These are phyloP conservation scores for Colletotrichum sansevieriae DNA, from an alignment of 2,329 filamentous ascomycete species.

Conservation along the genomic window DNA sequence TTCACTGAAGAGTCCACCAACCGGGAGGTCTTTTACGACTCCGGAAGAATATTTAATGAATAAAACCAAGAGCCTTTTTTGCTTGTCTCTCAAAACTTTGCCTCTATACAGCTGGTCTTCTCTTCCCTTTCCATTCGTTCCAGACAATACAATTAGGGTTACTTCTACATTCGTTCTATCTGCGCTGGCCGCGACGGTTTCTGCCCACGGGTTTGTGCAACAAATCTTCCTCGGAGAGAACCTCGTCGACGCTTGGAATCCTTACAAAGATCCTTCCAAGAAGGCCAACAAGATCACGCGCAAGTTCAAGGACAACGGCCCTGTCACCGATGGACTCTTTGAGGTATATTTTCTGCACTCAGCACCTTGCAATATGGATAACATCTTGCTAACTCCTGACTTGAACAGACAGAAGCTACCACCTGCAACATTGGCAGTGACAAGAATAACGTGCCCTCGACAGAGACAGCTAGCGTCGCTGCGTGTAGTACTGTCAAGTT, in stretches of 20 bases:
- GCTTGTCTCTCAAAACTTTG: fast-evolving
- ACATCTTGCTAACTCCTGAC: conserved; percentile 1
- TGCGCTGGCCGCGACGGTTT: conserved; percentile 39
- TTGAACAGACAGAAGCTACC: conserved; percentile 45
- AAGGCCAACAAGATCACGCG: conserved; percentile 46
- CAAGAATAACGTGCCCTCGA: conserved; percentile 53
- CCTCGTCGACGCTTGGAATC: conserved; percentile 47
- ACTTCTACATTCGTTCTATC: conserved; percentile 19
- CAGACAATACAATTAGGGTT: conserved; percentile 5
- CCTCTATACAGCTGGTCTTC: background rate
- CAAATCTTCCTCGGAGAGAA: conserved; percentile 41
- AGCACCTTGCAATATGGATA: too few species aligned
- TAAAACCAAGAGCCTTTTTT: background rate
- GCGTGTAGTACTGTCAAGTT: conserved; percentile 57
- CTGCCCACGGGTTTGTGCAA: conserved; percentile 40
- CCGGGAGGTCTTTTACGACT: background rate
- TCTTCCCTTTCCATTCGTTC: conserved; percentile 9
- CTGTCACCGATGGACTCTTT: conserved; percentile 46
- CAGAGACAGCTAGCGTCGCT: conserved; percentile 52
- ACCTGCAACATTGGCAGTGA: conserved; percentile 60
- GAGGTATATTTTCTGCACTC: conserved; percentile 20
- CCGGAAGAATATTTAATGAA: background rate
- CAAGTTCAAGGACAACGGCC: conserved; percentile 47
- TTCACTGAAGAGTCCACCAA: conserved; percentile 13
- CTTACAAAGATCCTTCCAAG: conserved; percentile 48